A percentile compares a stretch with the other conserved stretches of the same genome.
phyloP scores from a whole-genome alignment of 192 early-diverging fungal genomes.

The Chytriomyces hyalinus region DNA sequence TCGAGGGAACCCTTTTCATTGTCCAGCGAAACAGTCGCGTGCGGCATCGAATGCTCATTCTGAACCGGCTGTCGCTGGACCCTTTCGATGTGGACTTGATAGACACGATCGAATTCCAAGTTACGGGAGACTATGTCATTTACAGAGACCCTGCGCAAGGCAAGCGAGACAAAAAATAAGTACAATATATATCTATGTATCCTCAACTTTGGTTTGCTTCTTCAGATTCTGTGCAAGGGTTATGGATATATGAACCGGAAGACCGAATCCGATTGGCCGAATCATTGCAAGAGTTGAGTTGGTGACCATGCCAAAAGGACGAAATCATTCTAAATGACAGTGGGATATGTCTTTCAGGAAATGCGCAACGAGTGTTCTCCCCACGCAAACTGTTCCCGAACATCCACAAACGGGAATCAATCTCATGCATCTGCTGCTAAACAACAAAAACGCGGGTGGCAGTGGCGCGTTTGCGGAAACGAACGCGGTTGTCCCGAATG shows the following conservation, averaged over 20 bases:
- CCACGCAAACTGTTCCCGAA: constrained; percentile 7
- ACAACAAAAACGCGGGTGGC: neutral
- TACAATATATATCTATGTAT: too few species aligned
- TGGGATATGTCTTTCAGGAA: neutral
- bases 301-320: neutral
- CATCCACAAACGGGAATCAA: constrained; percentile 12
- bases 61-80: constrained; percentile 86
- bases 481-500: too few species aligned
- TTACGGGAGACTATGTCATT: constrained; percentile 86
- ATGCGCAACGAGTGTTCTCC: constrained; percentile 4
- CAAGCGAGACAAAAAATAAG: too few species aligned
- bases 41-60: constrained; percentile 66
- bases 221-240: constrained; percentile 67
- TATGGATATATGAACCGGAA: constrained; percentile 78
- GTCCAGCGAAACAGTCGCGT: constrained; percentile 72
- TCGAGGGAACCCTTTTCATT: constrained; percentile 92
- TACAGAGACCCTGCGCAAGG: constrained; percentile 70
- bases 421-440: neutral
- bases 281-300: constrained; percentile 35
- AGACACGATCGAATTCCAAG: constrained; percentile 76
- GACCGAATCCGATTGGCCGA: constrained; percentile 68
- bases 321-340: neutral
- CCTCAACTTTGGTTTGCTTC: neutral
- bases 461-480: too few species aligned
- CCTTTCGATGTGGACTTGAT: constrained; percentile 75